phyloP scores from a whole-genome alignment of 345 rosid species.

The Salix arbutifolia region DNA sequence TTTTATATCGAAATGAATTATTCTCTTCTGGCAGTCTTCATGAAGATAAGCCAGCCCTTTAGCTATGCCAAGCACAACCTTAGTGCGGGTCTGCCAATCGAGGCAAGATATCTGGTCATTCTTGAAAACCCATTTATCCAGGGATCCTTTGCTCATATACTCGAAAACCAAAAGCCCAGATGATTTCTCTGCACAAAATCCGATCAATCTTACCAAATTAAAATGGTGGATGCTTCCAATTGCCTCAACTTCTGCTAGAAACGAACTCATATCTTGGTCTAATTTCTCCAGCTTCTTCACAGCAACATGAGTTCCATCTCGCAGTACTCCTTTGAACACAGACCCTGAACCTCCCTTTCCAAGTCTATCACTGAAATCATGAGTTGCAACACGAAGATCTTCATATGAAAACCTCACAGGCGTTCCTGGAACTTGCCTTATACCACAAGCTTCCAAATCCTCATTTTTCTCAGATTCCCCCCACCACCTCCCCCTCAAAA shows the following conservation, averaged over 20 bases:
- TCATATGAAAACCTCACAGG: slow-evolving; percentile 53
- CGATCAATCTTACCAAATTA: slow-evolving; percentile 27
- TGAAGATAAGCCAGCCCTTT: slow-evolving; percentile 8
- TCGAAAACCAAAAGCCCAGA: slow-evolving; percentile 11
- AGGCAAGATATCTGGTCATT: not conserved
- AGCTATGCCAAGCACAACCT: not conserved
- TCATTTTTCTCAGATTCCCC: not conserved
- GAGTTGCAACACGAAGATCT: slow-evolving; percentile 53
- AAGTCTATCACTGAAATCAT: slow-evolving; percentile 42
- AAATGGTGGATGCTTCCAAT: slow-evolving; percentile 60
- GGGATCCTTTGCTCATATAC: slow-evolving; percentile 17
- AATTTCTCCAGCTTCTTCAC: slow-evolving; percentile 69
- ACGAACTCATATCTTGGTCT: slow-evolving; percentile 59
- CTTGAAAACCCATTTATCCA: slow-evolving; percentile 9
- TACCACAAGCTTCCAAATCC: too few species aligned
- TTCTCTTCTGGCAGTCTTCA: slow-evolving; percentile 11
- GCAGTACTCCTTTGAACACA: slow-evolving; percentile 67
- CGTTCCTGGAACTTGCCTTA: slow-evolving; percentile 1
- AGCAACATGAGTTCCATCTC: slow-evolving; percentile 66
- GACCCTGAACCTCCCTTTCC: slow-evolving; percentile 82
- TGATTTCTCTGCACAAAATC: slow-evolving; percentile 12
- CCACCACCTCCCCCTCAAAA: too few species aligned
- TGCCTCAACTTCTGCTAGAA: slow-evolving; percentile 63
- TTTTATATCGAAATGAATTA: slow-evolving; percentile 12
- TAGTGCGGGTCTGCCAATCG: slow-evolving; percentile 7